phyloP scores from a whole-genome alignment of 2,329 filamentous ascomycete species.

The Coniella lustricola region DNA sequence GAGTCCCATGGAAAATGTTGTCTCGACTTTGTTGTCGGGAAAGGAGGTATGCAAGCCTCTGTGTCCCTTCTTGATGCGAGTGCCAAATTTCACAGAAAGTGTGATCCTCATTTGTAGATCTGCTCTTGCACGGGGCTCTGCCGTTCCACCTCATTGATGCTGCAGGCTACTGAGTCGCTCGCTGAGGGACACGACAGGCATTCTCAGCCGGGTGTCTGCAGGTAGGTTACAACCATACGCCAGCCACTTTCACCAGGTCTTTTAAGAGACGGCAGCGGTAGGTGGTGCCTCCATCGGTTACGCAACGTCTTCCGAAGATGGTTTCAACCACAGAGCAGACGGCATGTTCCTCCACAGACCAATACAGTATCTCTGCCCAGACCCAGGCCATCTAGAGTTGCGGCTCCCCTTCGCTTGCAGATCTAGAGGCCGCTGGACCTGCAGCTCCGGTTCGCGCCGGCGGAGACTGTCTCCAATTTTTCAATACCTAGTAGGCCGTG shows the following conservation, averaged over 20 bases:
- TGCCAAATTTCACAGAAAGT: constrained; percentile 2
- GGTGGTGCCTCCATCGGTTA: background rate
- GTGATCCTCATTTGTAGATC: constrained; percentile 5
- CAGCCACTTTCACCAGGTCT: too few relatives aligned
- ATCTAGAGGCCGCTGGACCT: background rate
- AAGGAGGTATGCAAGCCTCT: background rate
- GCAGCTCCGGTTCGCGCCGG: background rate
- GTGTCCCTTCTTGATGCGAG: background rate
- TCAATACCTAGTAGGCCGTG: background rate
- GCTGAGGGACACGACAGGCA: constrained; percentile 1
- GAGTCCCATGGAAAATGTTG: constrained; percentile 22
- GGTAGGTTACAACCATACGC: too few relatives aligned
- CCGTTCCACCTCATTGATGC: background rate
- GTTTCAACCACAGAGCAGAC: background rate
- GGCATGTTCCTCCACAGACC: too few relatives aligned
- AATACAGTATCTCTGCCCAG: too few relatives aligned
- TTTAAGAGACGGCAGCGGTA: too few relatives aligned
- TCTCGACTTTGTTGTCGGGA: constrained; percentile 12
- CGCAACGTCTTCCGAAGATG: background rate
- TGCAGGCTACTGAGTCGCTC: constrained; percentile 1
- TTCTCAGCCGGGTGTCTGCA: background rate
- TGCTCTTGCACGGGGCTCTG: constrained; percentile 10
- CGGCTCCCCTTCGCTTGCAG: background rate
- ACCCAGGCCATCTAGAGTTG: too few relatives aligned
- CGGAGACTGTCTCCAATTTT: background rate